Base-by-base conservation (phyloP, 1,284 basidiomycete species). In the Boletus smithii region DNA sequence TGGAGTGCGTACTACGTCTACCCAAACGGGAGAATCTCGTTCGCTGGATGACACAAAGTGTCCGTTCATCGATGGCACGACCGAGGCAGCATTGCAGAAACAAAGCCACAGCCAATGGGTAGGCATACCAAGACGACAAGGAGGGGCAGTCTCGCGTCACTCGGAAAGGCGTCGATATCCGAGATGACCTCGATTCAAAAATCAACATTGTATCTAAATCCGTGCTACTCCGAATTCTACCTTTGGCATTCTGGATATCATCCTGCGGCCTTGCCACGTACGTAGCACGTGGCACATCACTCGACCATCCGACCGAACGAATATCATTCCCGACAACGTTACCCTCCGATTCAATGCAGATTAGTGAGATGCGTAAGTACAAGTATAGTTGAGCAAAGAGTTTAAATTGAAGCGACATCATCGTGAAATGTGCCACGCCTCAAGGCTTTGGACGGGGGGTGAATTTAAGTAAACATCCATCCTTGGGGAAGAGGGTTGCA, bases 401-500 rank as follows among this genome's bases (percentile, higher is more conserved):
- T 42, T 29, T n/a, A n/a, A n/a, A n/a, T n/a, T n/a, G n/a, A n/a
- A n/a, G n/a, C n/a, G n/a, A n/a, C n/a, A n/a, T n/a, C n/a, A n/a
- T n/a, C n/a, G n/a, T n/a, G n/a, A n/a, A n/a, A n/a, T n/a, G n/a
- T n/a, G n/a, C n/a, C n/a, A 27, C n/a, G 11, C 8, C 23, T 64
- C 38, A 68, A 11, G 58, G 55, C 36, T 51, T 52, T 17, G 65
- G 46, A 30, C 82, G 78, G 30, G 86, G 82, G 3, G 74, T 73
- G 59, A 97, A 83, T 67, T 85, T 90, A 56, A 97, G 77, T 50
- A 77, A 72, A 59, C 91, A 91, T 40, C 91, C 91, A 64, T 99
- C 95, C 70, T 91, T 85, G 18, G 95, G 95, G 83, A 97, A 97
- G 45, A 97, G 74, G 24, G 89, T 92, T n/a, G 91, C 90, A 56